Base-by-base conservation (phyloP, 345 rosid species). In the Rhizophora mangle region DNA sequence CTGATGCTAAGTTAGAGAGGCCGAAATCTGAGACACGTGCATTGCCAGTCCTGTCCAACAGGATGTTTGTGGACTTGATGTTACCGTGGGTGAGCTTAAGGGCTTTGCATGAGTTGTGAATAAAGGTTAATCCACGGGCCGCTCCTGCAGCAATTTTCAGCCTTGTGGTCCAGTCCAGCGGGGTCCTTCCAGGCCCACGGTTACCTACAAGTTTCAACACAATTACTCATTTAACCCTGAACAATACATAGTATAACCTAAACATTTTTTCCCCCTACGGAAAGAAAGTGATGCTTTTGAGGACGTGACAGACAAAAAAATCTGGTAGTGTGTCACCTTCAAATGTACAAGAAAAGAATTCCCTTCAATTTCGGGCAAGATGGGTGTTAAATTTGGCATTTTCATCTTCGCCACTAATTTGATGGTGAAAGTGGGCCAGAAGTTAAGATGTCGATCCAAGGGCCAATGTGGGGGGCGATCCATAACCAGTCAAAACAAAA, bases 131-230 rank as follows among this genome's bases (percentile, higher is more conserved):
- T 21, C 98, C 98, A 34, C 91, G 89, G 31, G 96, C 97, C 5
- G 96, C 89, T 5, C 91, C 97, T 0, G 85, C 89, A 36, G 94
- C 97, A 1, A 93, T 85, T 78, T 86, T 91, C 0, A 93, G 89
- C 67, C 98, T 76, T 2, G 93, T 89, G 58, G 87, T 84, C 98
- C 98, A 93, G 67, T 91, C 97, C 51, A 93, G 69, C 3, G 98
- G 98, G 4, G 85, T 87, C 60, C 98, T 74, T 9, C 97, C 98
- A 0, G 96, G 93, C 53, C 98, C 98, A 15, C 97, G 82, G 79
- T 91, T 94, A 21, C 98, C 98, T 91, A 75, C 5, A 56, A 22
- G 30, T 34, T 43, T 70, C 16, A 34, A 6, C 1, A 58, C 11
- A 49, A 51, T 59, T 32, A 68, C 68, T 11, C 3, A 1, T 13